A percentile compares a stretch with the other conserved stretches of the same genome.
Evolutionary conservation across 2,329 filamentous ascomycete species (phyloP).

Genomic region (Ceratocystis eucalypticola): DNA sequence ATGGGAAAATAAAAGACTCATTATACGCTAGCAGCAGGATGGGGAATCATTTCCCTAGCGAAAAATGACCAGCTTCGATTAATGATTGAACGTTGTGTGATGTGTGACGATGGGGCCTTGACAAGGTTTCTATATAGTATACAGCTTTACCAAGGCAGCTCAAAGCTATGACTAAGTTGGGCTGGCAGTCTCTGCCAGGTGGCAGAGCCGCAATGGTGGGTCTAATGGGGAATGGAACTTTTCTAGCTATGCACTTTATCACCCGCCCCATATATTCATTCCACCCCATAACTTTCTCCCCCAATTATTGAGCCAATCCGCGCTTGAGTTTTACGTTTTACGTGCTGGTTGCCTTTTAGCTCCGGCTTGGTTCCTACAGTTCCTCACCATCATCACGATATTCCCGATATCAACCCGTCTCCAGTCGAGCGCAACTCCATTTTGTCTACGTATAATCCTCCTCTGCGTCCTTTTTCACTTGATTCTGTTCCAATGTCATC

Average conservation of each 20-base stretch:
- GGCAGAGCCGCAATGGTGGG: not conserved
- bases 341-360: slow-evolving; percentile 1
- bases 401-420: not conserved
- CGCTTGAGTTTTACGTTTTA: not conserved
- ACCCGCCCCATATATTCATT: not conserved
- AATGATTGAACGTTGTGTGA: not conserved
- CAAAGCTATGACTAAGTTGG: not conserved
- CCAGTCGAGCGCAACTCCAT: not conserved
- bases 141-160: not conserved
- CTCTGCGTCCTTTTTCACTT: not conserved
- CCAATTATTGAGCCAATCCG: not conserved
- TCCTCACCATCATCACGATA: not conserved
- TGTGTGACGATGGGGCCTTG: not conserved
- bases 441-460: not conserved
- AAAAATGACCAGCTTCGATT: not conserved
- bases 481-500: slow-evolving; percentile 49
- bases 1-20: not conserved
- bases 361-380: not conserved
- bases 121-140: not conserved
- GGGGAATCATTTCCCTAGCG: not conserved
- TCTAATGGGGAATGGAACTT: not conserved
- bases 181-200: not conserved
- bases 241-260: not conserved
- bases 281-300: not conserved
- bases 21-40: not conserved